Evolutionary conservation across 768 basidiomycete species (phyloP).

Genomic region (Cubamyces sp.): DNA sequence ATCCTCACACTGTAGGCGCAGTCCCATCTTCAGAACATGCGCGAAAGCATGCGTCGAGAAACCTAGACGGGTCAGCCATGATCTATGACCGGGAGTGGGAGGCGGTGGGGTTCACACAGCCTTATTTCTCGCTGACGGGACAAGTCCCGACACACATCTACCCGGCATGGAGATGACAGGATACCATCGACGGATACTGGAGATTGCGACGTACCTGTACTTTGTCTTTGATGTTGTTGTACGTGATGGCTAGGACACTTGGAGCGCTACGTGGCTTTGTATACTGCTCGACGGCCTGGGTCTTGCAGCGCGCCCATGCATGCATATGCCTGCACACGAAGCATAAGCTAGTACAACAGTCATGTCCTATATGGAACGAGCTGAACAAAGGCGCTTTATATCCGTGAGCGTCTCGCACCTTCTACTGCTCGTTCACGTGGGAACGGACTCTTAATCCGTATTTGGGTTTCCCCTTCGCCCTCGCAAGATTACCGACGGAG

Average conservation of each 20-base stretch:
- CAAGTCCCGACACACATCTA: constrained; percentile 6
- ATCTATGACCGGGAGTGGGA: constrained; percentile 1
- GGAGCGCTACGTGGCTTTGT: no score
- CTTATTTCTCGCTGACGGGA: constrained; percentile 3
- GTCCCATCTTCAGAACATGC: constrained; percentile 4
- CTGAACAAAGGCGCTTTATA: not conserved
- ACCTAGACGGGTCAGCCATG: not conserved
- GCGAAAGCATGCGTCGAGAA: not conserved
- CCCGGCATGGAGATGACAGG: constrained; percentile 3
- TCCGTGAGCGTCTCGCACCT: not conserved
- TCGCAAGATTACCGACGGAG: no score
- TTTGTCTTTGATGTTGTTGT: not conserved
- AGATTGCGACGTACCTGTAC: not conserved
- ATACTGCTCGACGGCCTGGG: no score
- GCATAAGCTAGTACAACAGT: no score
- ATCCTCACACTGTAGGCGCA: not conserved
- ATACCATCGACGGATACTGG: not conserved
- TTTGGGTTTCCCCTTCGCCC: constrained; percentile 9
- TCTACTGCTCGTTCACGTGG: constrained; percentile 2
- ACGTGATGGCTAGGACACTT: no score
- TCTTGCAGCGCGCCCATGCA: no score
- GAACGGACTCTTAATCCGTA: not conserved
- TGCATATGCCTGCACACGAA: no score
- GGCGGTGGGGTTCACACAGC: not conserved
- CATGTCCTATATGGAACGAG: no score